These are phyloP conservation scores for Leccinellum rugosiceps DNA, from an alignment of 768 basidiomycete species.

Conservation along the genomic window DNA sequence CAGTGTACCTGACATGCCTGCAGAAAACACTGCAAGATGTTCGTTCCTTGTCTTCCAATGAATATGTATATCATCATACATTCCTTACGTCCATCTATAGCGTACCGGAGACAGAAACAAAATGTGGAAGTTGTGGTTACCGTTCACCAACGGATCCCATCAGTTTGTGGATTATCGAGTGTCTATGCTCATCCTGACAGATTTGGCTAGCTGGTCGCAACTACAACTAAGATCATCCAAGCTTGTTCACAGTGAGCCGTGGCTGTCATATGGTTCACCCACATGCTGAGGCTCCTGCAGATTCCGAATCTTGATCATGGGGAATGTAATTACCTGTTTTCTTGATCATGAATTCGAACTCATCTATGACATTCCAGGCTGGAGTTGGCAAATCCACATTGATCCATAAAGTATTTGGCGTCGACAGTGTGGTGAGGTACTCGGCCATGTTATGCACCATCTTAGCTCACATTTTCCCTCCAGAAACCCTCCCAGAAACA, in stretches of 20 bases:
- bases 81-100: background rate
- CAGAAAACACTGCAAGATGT: background rate
- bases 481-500: background rate
- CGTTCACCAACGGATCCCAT: background rate
- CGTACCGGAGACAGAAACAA: slow-evolving; percentile 6
- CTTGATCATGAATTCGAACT: background rate
- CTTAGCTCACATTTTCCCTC: background rate
- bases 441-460: background rate
- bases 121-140: slow-evolving; percentile 10
- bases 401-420: slow-evolving; percentile 11
- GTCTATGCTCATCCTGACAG: background rate
- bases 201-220: slow-evolving; percentile 5
- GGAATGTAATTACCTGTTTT: slow-evolving; percentile 4
- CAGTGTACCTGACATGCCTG: background rate
- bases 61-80: background rate
- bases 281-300: background rate
- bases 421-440: slow-evolving; percentile 9
- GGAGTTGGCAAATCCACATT: slow-evolving; percentile 17
- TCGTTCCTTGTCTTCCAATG: slow-evolving; percentile 2
- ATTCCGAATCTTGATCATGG: slow-evolving; percentile 15
- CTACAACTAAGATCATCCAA: slow-evolving; percentile 4
- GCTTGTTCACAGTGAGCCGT: slow-evolving; percentile 9
- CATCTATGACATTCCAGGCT: background rate
- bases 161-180: background rate
- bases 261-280: background rate